These are phyloP conservation scores for Zasmidium angulare DNA, from an alignment of 2,329 filamentous ascomycete genomes.

Conservation along the genomic window DNA sequence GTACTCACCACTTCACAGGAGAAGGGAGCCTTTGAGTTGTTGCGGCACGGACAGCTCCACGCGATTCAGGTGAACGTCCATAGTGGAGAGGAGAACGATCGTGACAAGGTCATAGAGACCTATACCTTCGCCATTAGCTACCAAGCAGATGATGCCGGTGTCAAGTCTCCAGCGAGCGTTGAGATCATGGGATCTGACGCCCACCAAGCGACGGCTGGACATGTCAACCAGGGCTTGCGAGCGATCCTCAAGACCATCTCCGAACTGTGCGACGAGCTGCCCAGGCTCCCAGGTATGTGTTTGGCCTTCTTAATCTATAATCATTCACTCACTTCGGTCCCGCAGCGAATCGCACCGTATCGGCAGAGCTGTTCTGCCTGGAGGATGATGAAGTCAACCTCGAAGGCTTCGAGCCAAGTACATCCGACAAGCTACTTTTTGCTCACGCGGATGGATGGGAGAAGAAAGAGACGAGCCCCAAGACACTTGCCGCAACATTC, in stretches of 20 bases:
- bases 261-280: conserved; percentile 39
- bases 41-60: conserved; percentile 43
- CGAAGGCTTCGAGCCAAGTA: conserved; percentile 40
- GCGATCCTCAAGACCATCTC: conserved; percentile 44
- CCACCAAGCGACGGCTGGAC: conserved; percentile 38
- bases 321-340: no score
- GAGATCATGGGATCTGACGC: conserved; percentile 33
- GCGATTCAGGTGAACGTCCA: conserved; percentile 50
- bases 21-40: conserved; percentile 48
- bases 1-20: conserved; percentile 40
- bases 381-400: conserved; percentile 41
- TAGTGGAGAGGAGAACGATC: conserved; percentile 37
- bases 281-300: conserved; percentile 43
- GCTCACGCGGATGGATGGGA: conserved; percentile 39
- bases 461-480: conserved; percentile 33
- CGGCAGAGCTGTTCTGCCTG: conserved; percentile 47
- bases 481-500: conserved; percentile 38
- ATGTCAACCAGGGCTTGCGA: conserved; percentile 44
- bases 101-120: conserved; percentile 44
- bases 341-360: conserved; percentile 42
- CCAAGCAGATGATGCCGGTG: conserved; percentile 11
- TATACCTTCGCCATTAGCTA: conserved; percentile 54
- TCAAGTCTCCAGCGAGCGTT: conserved; percentile 21
- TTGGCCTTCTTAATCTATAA: no score
- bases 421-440: conserved; percentile 36